Base-by-base conservation (phyloP, 257 asterid genomes). In the Lycium ferocissimum region DNA sequence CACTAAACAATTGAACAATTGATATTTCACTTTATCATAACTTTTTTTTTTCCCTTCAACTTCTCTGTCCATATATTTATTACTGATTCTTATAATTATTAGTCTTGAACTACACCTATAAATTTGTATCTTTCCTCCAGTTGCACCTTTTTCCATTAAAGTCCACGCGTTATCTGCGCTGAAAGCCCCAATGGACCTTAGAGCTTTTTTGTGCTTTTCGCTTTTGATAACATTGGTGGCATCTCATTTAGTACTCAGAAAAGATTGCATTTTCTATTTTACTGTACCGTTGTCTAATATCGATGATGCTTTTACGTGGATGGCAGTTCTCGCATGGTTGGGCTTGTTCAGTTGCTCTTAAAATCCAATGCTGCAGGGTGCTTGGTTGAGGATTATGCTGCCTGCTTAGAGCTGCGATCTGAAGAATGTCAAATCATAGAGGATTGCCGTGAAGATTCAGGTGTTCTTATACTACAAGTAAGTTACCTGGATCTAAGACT, bases 371-470 rank as follows among this genome's bases (percentile, higher is more conserved):
- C 93, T 84, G 94, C 98, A 40, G 91, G 84, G 84, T 87, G 89
- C 62, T 89, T 97, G 91, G 87, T 92, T 79, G 99, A 95, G 91
- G 99, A 97, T 90, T 97, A 95, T 89, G 98, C 99, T 76, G 90
- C 98, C 83, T 95, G 98, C 94, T 91, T 97, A 87, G 99, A 97
- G 92, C 87, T 93, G 69, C 93, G 98, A 69, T 93, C 98, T 80
- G 98, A 95, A 89, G 98, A 92, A 86, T 91, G 91, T 88, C 98
- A 92, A 89, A 84, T 87, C 83, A 87, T 91, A 87, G 98, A 97
- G 89, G 98, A 97, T 83, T 95, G 92, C 89, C 91, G 91, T 59
- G 88, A 88, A 49, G 98, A 97, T 92, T 91, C 94, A 85, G 98
- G 99, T 80, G 95, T 97, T 67, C 90, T 93, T 56, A 94, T 97